Conservation (phyloP, 2,329 filamentous ascomycete species). For the Setomelanomma holmii region DNA sequence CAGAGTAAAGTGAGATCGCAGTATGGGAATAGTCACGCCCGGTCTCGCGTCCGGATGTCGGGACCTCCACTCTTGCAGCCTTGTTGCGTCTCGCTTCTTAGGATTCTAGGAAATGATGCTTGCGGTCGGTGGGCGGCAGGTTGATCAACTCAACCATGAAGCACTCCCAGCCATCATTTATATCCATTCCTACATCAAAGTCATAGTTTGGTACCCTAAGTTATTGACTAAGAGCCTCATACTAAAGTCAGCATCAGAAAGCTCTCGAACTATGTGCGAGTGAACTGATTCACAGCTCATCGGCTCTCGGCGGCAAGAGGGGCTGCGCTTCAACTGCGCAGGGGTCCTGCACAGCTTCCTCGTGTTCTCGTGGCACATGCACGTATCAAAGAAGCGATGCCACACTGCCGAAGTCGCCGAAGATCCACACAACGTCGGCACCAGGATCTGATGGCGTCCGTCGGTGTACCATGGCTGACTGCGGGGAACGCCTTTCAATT, state of each 20-base stretch:
- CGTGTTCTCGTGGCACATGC: not conserved
- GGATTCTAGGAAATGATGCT: not conserved
- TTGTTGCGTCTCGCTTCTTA: constrained; percentile 28
- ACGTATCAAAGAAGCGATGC: not conserved
- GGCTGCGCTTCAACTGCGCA: not conserved
- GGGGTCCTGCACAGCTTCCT: not conserved
- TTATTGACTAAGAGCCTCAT: not conserved
- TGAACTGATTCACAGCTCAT: not conserved
- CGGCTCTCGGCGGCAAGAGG: not conserved
- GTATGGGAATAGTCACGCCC: constrained; percentile 8
- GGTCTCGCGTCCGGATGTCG: constrained; percentile 22
- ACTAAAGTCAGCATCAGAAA: not conserved
- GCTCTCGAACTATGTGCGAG: not conserved
- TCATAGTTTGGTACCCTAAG: not conserved
- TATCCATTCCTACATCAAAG: not conserved
- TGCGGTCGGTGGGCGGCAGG: not conserved
- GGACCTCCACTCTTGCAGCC: constrained; percentile 17
- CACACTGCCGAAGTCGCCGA: not conserved
- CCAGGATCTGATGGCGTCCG: not conserved
- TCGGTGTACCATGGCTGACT: not conserved
- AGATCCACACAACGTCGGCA: not conserved
- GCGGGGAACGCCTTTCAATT: not conserved
- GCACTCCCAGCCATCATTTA: not conserved
- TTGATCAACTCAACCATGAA: not conserved
- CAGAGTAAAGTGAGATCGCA: constrained; percentile 16